Evolutionary conservation across 495 filamentous ascomycete genomes (phyloP), one percentile per base, ranked within the genome.

Genomic region (Collariella sp.): DNA sequence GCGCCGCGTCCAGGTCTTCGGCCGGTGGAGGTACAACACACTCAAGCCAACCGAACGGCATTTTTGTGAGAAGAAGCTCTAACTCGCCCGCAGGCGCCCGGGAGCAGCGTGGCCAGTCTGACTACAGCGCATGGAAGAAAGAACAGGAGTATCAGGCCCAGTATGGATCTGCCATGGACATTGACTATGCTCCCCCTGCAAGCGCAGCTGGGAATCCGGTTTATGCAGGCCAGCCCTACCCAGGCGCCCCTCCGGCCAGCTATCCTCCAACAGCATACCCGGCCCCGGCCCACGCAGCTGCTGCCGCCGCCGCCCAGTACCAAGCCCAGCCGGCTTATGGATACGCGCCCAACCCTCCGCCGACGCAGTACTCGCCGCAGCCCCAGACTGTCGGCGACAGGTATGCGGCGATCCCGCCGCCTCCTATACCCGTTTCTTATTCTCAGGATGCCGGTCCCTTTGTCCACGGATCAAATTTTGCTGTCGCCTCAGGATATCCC

Each of bases 11-110:
- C 20, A 50, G 64, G 50, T 55, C 68, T 69, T 68, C 73, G 56
- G 71, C 67, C 60, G 74, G 70, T 56, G 73, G 78, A 80, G 80
- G 79, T 82, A 82, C 65, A 70, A 69, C 70, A 63, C 70, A 76
- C 69, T 73, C 72, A 64, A 74, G 73, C 69, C 70, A 78, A 62
- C 63, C 67, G 69, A 77, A 72, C 69, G 66, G 73, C 63, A 63
- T 64, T 47, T 69, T 67, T 72, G 63, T 72, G 74, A 77, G 76
- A 70, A 76, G 76, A 70, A 69, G 66, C 67, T 80, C 78, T 81
- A 79, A 81, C 76, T 76, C 72, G 55, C 72, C 72, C 68, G 54
- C 70, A 78, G 69, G 75, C 75, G 53, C 64, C 53, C 67, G 67
- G 26, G 67, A 67, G 35, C 61, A 60, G 49, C 38, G 56, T 38